These are phyloP conservation scores for Lactifluus piperatus DNA, from an alignment of 768 basidiomycete genomes.

Conservation along the genomic window DNA sequence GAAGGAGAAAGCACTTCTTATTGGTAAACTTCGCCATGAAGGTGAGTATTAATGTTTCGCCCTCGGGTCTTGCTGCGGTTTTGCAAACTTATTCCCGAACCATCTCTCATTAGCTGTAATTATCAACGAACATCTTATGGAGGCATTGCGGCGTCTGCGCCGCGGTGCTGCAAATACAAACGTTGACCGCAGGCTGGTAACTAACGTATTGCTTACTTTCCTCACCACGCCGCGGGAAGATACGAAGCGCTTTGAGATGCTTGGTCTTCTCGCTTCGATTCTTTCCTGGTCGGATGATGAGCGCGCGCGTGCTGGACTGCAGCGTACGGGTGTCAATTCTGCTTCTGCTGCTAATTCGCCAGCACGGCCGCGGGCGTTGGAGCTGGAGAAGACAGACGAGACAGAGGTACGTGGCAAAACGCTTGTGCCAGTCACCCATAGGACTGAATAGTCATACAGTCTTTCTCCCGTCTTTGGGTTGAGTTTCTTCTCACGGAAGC, in stretches of 20 bases:
- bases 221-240: constrained; percentile 86
- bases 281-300: constrained; percentile 91
- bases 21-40: constrained; percentile 94
- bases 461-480: constrained; percentile 95
- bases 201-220: constrained; percentile 88
- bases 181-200: constrained; percentile 89
- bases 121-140: constrained; percentile 94
- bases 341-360: constrained; percentile 22
- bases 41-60: constrained; percentile 37
- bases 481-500: constrained; percentile 97
- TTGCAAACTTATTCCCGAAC: constrained; percentile 3
- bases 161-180: constrained; percentile 77
- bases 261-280: constrained; percentile 78
- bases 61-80: background rate
- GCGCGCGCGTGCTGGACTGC: constrained; percentile 84
- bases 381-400: constrained; percentile 73
- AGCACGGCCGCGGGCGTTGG: constrained; percentile 34
- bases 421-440: background rate
- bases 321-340: constrained; percentile 35
- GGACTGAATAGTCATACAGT: constrained; percentile 38
- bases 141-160: constrained; percentile 90
- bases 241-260: constrained; percentile 94
- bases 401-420: constrained; percentile 51
- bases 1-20: constrained; percentile 90
- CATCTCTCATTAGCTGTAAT: constrained; percentile 64